Base-by-base conservation (phyloP, 208 protist species). In the Acanthamoeba culbertsoni region DNA sequence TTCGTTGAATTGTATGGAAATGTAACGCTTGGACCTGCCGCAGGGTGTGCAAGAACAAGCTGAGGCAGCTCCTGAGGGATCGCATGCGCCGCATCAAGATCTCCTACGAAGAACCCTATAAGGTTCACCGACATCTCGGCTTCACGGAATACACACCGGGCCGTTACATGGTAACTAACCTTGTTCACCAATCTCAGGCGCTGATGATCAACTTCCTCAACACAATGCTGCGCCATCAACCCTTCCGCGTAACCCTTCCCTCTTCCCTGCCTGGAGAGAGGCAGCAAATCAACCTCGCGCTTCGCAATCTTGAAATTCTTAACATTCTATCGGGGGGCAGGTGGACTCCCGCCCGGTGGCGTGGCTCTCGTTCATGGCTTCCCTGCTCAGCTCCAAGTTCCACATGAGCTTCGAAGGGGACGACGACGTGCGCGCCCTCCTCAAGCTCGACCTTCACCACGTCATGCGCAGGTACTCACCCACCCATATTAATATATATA, bases 191-290 rank as follows among this genome's bases (percentile, higher is more conserved):
- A 45, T 35, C 23, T 68, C 31, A 75, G 86, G 57, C 53, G 46
- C 37, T 92, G 26, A 75, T 51, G 42, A 92, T 92, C 86, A 92
- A 92, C 86, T 92, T 92, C 86, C 18, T 92, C 57, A 92, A 92
- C 33, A 92, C 86, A 20, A 92, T 92, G 14, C 86, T 92, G 23
- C 57, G 62, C 20, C 86, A 92, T n/a, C 37, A 57, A 28, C 79
- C 79, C 20, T 89, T 89, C 51, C 79, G 53, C 33, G 86, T 92
- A 31, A 7, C 62, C 33, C 23, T 37, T 6, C 31, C n/a, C 12
- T 68, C 28, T 6, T 8, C 62, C n/a, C n/a, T n/a, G n/a, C n/a
- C n/a, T n/a, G n/a, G n/a, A n/a, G n/a, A n/a, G n/a, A n/a, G n/a
- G n/a, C n/a, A n/a, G n/a, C n/a, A n/a, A n/a, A n/a, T n/a, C 16